phyloP scores from a whole-genome alignment of 1,284 basidiomycete genomes.

The Omphalotus olearius region DNA sequence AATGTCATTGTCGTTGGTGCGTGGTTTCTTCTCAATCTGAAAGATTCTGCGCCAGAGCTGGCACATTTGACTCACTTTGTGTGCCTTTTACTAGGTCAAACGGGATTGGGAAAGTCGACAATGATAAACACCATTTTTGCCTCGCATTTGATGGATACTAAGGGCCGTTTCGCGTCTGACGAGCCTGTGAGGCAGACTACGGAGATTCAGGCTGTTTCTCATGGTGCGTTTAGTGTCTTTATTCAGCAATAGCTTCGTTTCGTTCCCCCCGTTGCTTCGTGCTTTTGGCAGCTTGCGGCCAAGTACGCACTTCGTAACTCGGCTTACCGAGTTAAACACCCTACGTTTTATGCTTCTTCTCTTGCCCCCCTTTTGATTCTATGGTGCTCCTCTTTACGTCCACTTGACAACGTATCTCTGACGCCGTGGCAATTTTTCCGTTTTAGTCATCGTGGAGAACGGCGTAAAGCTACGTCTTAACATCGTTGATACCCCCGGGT shows the following conservation, averaged over 20 bases:
- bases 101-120: constrained; percentile 97
- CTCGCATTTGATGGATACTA: constrained; percentile 95
- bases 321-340: neutral
- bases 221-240: constrained; percentile 61
- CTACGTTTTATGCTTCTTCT: neutral
- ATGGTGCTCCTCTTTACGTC: neutral
- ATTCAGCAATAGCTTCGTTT: neutral
- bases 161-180: constrained; percentile 87
- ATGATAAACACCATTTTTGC: constrained; percentile 99
- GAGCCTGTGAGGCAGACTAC: constrained; percentile 92
- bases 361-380: neutral
- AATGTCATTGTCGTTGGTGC: constrained; percentile 93
- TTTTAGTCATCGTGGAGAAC: constrained; percentile 90
- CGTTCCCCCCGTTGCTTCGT: neutral
- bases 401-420: neutral
- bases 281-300: neutral
- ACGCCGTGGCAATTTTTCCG: neutral
- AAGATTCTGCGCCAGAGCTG: neutral
- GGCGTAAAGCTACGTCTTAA: constrained; percentile 93
- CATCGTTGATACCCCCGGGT: constrained; percentile 98
- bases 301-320: no score
- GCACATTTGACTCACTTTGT: neutral
- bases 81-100: constrained; percentile 66
- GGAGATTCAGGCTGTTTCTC: constrained; percentile 92
- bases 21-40: constrained; percentile 23